Evolutionary conservation across 352 stramenopile species (phyloP).

Genomic region (Globisporangium recalcitrans): DNA sequence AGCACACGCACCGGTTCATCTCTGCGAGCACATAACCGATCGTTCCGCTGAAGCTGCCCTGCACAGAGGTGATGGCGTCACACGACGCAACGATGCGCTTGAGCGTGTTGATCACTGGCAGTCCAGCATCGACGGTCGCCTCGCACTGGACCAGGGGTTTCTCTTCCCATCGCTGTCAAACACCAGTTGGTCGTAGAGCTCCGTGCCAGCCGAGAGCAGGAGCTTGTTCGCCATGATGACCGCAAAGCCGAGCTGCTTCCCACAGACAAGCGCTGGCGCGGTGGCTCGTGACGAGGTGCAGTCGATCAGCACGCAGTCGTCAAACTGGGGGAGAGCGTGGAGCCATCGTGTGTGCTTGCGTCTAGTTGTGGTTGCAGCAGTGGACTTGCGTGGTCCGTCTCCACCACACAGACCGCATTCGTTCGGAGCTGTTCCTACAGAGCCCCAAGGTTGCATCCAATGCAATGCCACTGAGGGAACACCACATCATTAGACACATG

Average conservation of each 20-base stretch:
- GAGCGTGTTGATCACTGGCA: slow-evolving; percentile 50
- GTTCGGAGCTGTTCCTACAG: slow-evolving; percentile 1
- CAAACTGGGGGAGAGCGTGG: slow-evolving; percentile 1
- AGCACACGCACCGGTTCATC: slow-evolving; percentile 22
- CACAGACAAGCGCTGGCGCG: slow-evolving; percentile 16
- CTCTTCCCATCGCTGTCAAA: slow-evolving; percentile 8
- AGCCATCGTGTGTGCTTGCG: not conserved
- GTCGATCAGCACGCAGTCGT: slow-evolving; percentile 25
- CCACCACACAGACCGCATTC: not conserved
- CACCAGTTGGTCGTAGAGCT: slow-evolving; percentile 34
- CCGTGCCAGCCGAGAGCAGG: slow-evolving; percentile 27
- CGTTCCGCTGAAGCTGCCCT: slow-evolving; percentile 60
- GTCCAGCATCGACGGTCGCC: slow-evolving; percentile 55
- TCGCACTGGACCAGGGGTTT: slow-evolving; percentile 37
- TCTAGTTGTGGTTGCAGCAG: not conserved
- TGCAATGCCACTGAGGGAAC: not conserved
- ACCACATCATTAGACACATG: not conserved
- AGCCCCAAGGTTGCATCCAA: not conserved
- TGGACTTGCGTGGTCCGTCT: not conserved
- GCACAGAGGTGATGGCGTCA: slow-evolving; percentile 39
- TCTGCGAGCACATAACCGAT: slow-evolving; percentile 49
- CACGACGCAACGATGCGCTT: slow-evolving; percentile 41
- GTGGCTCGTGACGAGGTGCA: slow-evolving; percentile 23
- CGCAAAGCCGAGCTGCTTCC: slow-evolving; percentile 21
- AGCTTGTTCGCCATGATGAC: slow-evolving; percentile 55